Base-by-base conservation (phyloP, 2,329 filamentous ascomycete species). In the Emergomyces orientalis region DNA sequence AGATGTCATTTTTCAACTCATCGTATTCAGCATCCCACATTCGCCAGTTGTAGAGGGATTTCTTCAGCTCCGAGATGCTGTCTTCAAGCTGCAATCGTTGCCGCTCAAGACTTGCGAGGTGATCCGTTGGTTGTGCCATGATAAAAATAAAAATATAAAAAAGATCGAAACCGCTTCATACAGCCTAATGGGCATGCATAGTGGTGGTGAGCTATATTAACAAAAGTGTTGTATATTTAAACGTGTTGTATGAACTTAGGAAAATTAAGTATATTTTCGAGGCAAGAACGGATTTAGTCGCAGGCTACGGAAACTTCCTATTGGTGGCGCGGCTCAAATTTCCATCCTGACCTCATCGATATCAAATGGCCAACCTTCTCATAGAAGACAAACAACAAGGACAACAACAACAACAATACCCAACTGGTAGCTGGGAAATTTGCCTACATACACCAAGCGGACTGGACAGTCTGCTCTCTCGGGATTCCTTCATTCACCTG, bases 1-100 rank as follows among this genome's bases (percentile, higher is more conserved):
- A 77, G 37, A 97, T 83, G 70, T 95, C 90, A 73, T 95, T 90
- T 72, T 89, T 91, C 65, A 97, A 81, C 30, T 87, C 85, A 72
- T 96, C 90, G 75, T 97, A 97, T 74, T 97, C 93, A 57, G 89
- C 86, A 73, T 96, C 92, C 84, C 90, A 95, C 62, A 87, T 87
- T 67, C 90, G 88, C 93, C 93, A 99, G 77, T 96, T 88, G 65
- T 86, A 86, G 61, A 97, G 81, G 7, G 89, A 87, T 70, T 88
- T 85, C 62, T 85, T 85, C 25, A 97, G 83, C 72, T 90, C 86
- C 59, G 81, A 78, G 56, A 96, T 83, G 67, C 88, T 91, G 45
- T 86, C 83, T 74, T 96, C 90, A 8, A 97, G 86, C 65, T 86
- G 82, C 67, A 83, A 79, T 19, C 90, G 84, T 71, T 93, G 89